phyloP scores from a whole-genome alignment of 169 alveolate genomes.

The Eimeria falciformis region DNA sequence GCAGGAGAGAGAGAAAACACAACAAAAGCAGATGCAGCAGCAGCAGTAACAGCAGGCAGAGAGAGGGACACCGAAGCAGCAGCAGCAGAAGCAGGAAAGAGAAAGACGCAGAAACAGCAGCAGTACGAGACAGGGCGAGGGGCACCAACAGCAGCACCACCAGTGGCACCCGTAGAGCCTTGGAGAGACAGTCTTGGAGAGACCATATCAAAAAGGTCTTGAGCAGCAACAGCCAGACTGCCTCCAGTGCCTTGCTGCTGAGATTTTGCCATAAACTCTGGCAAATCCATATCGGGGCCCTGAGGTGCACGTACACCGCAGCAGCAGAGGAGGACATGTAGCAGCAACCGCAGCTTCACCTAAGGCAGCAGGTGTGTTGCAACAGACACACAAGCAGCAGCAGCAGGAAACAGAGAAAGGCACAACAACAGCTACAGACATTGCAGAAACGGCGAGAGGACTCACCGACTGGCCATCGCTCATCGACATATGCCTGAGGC shows the following conservation, averaged over 20 bases:
- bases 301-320: background rate
- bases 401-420: too few relatives aligned
- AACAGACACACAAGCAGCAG: background rate
- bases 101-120: background rate
- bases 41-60: slow-evolving; percentile 7
- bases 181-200: slow-evolving; percentile 29
- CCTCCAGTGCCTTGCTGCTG: background rate
- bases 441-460: background rate
- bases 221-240: slow-evolving; percentile 63
- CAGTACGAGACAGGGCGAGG: background rate
- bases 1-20: too few relatives aligned
- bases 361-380: background rate
- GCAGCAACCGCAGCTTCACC: slow-evolving; percentile 27
- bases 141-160: slow-evolving; percentile 47
- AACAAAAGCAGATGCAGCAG: background rate
- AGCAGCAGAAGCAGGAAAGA: background rate
- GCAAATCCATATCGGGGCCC: background rate
- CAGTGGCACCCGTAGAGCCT: slow-evolving; percentile 2
- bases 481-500: slow-evolving; percentile 51
- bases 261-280: background rate
- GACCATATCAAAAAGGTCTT: slow-evolving; percentile 32
- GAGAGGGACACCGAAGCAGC: background rate
- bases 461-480: slow-evolving; percentile 28
- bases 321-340: background rate
- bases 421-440: background rate